phyloP scores from a whole-genome alignment of 495 filamentous ascomycete genomes.

The Aspergillus egyptiacus region DNA sequence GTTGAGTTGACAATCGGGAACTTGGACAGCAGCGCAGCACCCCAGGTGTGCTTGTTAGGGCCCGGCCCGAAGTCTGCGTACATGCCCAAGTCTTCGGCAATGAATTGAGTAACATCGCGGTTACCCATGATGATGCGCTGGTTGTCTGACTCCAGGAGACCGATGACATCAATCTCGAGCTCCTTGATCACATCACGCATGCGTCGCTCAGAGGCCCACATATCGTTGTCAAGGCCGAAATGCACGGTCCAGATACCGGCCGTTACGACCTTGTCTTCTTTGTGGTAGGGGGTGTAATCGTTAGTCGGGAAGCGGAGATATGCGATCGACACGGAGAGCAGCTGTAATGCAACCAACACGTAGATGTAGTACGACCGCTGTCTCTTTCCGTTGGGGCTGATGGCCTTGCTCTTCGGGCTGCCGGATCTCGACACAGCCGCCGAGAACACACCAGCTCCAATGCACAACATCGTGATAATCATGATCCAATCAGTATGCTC shows the following conservation, averaged over 20 bases:
- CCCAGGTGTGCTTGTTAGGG: slow-evolving; percentile 99
- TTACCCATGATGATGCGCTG: slow-evolving; percentile 99
- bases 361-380: slow-evolving; percentile 68
- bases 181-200: slow-evolving; percentile 91
- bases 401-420: slow-evolving; percentile 41
- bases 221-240: slow-evolving; percentile 96
- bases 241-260: slow-evolving; percentile 99
- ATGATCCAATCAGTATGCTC: slow-evolving; percentile 97
- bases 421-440: slow-evolving; percentile 50
- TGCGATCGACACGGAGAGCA: slow-evolving; percentile 72
- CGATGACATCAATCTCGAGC: slow-evolving; percentile 89
- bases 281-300: slow-evolving; percentile 85
- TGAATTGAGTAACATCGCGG: slow-evolving; percentile 89
- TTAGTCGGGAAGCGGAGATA: slow-evolving; percentile 94
- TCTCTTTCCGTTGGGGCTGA: slow-evolving; percentile 48
- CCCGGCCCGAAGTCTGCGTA: slow-evolving; percentile 97
- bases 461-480: slow-evolving; percentile 73
- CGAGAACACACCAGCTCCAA: slow-evolving; percentile 82
- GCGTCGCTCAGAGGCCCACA: slow-evolving; percentile 94
- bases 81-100: slow-evolving; percentile 96
- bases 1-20: slow-evolving; percentile 97
- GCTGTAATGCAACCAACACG: slow-evolving; percentile 63
- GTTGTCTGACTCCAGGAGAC: slow-evolving; percentile 86
- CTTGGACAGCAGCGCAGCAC: slow-evolving; percentile 84
- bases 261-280: slow-evolving; percentile 77